phyloP scores from a whole-genome alignment of 2,329 filamentous ascomycete genomes.

The Hymenoscyphus repandus region DNA sequence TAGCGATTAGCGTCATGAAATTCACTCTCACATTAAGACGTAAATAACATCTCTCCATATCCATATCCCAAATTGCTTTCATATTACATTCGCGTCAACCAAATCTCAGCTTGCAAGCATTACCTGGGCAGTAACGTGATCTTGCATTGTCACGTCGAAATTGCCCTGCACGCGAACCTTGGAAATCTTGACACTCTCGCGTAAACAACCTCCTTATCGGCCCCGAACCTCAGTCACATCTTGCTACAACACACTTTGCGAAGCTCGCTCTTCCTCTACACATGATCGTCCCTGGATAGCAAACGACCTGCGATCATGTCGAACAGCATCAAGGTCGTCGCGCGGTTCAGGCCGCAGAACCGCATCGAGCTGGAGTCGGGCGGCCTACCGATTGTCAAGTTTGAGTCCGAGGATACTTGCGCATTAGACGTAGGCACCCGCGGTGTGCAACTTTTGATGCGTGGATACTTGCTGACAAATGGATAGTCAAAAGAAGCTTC shows the following conservation, averaged over 20 bases:
- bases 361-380: constrained; percentile 85
- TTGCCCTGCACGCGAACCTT: constrained; percentile 21
- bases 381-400: constrained; percentile 86
- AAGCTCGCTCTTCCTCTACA: constrained; percentile 9
- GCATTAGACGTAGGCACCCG: constrained; percentile 65
- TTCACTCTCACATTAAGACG: not conserved
- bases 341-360: constrained; percentile 96
- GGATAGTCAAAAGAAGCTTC: constrained; percentile 73
- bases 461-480: constrained; percentile 24
- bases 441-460: not conserved
- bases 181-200: constrained; percentile 17
- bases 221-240: constrained; percentile 12
- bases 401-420: constrained; percentile 86
- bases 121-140: constrained; percentile 10
- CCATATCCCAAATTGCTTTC: not conserved
- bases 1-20: constrained; percentile 2
- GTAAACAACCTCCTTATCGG: constrained; percentile 30
- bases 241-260: constrained; percentile 2
- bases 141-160: constrained; percentile 20
- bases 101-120: constrained; percentile 4
- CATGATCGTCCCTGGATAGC: constrained; percentile 28
- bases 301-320: constrained; percentile 30
- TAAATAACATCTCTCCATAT: too few relatives aligned
- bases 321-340: constrained; percentile 80
- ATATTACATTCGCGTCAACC: not conserved